Conservation (phyloP, 2,329 filamentous ascomycete species). For the Coniochaeta sp. region DNA sequence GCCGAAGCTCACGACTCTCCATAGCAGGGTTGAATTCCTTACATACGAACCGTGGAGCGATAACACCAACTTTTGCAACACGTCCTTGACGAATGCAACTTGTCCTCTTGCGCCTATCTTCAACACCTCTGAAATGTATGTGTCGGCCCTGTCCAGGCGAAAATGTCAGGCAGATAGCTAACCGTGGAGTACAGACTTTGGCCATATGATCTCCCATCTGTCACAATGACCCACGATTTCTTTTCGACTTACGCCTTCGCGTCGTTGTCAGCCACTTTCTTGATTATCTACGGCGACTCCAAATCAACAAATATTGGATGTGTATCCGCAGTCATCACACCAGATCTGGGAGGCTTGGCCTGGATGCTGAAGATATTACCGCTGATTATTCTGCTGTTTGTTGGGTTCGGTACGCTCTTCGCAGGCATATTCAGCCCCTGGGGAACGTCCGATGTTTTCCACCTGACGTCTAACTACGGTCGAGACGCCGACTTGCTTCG, state of each 20-base stretch:
- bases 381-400: constrained; percentile 67
- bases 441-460: constrained; percentile 84
- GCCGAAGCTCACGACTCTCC: constrained; percentile 65
- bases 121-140: constrained; percentile 33
- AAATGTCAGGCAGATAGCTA: neutral
- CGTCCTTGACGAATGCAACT: constrained; percentile 46
- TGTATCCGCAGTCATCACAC: constrained; percentile 75
- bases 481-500: constrained; percentile 86
- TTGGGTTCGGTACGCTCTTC: constrained; percentile 74
- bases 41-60: constrained; percentile 64
- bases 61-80: constrained; percentile 58
- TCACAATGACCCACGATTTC: constrained; percentile 69
- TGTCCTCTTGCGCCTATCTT: constrained; percentile 78
- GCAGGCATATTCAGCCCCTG: constrained; percentile 88
- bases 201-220: constrained; percentile 54
- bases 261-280: constrained; percentile 67
- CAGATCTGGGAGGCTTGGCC: constrained; percentile 66
- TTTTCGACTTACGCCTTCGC: constrained; percentile 79
- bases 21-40: constrained; percentile 64
- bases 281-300: constrained; percentile 67
- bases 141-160: constrained; percentile 1
- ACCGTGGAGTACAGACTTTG: constrained; percentile 17
- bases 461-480: constrained; percentile 97
- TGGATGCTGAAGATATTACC: constrained; percentile 70
- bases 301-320: constrained; percentile 64